These are phyloP conservation scores for Ascochyta koolunga DNA, from an alignment of 2,329 filamentous ascomycete genomes.

Conservation along the genomic window DNA sequence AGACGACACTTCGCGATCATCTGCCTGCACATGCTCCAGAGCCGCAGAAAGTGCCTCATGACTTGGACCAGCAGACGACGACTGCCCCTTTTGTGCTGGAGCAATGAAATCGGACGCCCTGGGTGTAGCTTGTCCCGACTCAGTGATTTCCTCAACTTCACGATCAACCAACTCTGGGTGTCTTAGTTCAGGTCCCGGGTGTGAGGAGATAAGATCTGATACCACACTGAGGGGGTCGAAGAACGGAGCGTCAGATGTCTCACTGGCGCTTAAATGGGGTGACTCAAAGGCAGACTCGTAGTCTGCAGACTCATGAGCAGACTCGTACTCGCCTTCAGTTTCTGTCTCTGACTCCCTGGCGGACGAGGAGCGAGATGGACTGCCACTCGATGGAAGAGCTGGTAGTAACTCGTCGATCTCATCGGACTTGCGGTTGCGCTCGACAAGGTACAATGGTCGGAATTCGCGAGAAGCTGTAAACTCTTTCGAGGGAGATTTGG, in stretches of 20 bases:
- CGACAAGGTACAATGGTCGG: slow-evolving; percentile 81
- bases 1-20: slow-evolving; percentile 17
- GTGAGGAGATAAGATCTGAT: slow-evolving; percentile 25
- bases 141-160: slow-evolving; percentile 53
- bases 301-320: slow-evolving; percentile 44
- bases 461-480: slow-evolving; percentile 68
- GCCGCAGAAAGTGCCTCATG: slow-evolving; percentile 33
- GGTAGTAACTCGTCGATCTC: slow-evolving; percentile 54
- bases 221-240: slow-evolving; percentile 28
- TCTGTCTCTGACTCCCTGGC: slow-evolving; percentile 38
- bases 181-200: slow-evolving; percentile 22
- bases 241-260: slow-evolving; percentile 30
- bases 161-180: slow-evolving; percentile 34
- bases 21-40: slow-evolving; percentile 24
- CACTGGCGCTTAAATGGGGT: slow-evolving; percentile 35
- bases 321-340: slow-evolving; percentile 53
- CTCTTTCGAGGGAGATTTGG: slow-evolving; percentile 57
- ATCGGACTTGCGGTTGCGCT: slow-evolving; percentile 57
- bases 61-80: slow-evolving; percentile 19
- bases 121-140: slow-evolving; percentile 71
- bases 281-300: slow-evolving; percentile 49
- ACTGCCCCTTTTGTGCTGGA: slow-evolving; percentile 9
- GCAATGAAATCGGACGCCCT: slow-evolving; percentile 62
- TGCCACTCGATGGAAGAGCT: slow-evolving; percentile 57
- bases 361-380: slow-evolving; percentile 41